These are phyloP conservation scores for Rhododendron ferrugineum DNA, from an alignment of 148 eudicot species.

Conservation along the genomic window DNA sequence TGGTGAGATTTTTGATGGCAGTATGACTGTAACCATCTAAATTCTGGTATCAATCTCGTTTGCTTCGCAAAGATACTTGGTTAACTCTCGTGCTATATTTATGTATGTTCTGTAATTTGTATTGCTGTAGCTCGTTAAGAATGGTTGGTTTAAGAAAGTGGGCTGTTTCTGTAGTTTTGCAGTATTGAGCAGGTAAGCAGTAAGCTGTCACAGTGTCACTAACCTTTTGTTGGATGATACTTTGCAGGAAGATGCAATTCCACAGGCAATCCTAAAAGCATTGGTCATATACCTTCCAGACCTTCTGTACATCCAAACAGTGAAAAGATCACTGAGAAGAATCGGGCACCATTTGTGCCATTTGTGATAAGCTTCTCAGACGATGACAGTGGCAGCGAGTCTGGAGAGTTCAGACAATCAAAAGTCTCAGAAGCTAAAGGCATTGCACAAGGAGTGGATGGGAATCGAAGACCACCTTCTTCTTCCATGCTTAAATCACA, in stretches of 20 bases:
- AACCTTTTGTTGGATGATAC: slow-evolving; percentile 15
- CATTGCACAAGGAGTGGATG: slow-evolving; percentile 16
- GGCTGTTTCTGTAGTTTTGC: neutral
- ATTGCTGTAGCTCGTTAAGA: neutral
- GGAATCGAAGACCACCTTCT: slow-evolving; percentile 27
- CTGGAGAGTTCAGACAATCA: slow-evolving; percentile 31
- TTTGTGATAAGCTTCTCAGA: slow-evolving; percentile 74
- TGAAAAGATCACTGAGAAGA: slow-evolving; percentile 33
- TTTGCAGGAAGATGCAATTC: slow-evolving; percentile 30
- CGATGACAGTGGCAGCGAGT: slow-evolving; percentile 70
- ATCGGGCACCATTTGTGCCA: slow-evolving; percentile 37
- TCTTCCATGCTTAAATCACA: slow-evolving; percentile 27
- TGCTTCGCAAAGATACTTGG: neutral
- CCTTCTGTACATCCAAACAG: slow-evolving; percentile 16
- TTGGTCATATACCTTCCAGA: slow-evolving; percentile 22
- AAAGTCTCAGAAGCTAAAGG: slow-evolving; percentile 14
- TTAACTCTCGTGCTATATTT: neutral
- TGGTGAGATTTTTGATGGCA: neutral
- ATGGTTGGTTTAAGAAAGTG: neutral
- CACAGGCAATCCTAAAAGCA: slow-evolving; percentile 19
- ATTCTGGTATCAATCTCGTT: neutral
- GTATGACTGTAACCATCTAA: neutral
- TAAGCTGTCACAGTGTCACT: neutral
- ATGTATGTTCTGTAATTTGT: neutral
- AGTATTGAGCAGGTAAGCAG: neutral